Evolutionary conservation across 805 yeast species (phyloP), one percentile per base, ranked within the genome.

Genomic region (Jamesozyma gamospora): DNA sequence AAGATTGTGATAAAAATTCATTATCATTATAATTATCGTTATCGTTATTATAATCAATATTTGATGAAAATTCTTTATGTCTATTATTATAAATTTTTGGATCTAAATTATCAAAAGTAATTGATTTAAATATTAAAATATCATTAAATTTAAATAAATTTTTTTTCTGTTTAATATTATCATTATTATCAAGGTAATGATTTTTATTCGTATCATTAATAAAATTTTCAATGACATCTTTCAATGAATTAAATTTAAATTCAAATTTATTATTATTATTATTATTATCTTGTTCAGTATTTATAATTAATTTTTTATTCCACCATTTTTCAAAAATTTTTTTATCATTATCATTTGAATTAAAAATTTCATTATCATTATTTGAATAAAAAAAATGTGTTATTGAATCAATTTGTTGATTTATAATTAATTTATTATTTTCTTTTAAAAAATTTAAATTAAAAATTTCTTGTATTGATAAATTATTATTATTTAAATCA

Each of bases 291-390:
- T 32, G n/a, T 3, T 24, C 14, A 11, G 5, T 2, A 8, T 11
- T 15, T 17, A 16, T 12, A 13, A 13, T 36, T 12, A 38, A 28
- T 28, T 42, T 42, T 28, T 25, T 35, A 35, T 33, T 33, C 36
- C 37, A 46, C 44, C 40, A 38, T 25, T 35, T 46, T 16, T 44
- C 43, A 34, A 44, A 44, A 29, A 35, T 39, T 32, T 42, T 42
- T n/a, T 25, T 37, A 3, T 39, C 44, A 9, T 35, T 39, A 19
- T 40, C 43, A 30, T 13, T 40, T 26, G 19, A 19, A 28, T 27
- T 16, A 8, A 34, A 15, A 8, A 12, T 32, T 11, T 9, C 19
- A 16, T 29, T 7, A 21, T 16, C 11, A 24, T n/a, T 17, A 18
- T n/a, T 17, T 17, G 14, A 31, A 13, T 29, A 10, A 26, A 29